Evolutionary conservation across 768 basidiomycete species (phyloP).

Genomic region (Gyrodon lividus): DNA sequence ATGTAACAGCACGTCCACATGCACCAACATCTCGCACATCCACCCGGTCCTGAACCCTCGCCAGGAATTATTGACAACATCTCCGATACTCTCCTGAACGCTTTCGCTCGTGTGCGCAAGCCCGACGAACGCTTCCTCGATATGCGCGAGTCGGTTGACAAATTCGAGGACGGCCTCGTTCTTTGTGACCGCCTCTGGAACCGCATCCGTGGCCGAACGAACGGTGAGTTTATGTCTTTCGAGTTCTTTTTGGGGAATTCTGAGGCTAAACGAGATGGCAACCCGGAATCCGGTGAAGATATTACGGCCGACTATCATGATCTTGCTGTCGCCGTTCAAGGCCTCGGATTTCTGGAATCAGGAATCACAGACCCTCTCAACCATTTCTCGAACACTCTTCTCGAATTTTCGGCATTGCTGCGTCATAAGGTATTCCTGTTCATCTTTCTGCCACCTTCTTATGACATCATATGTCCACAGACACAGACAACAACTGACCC

Average conservation of each 20-base stretch:
- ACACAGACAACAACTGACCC: constrained; percentile 91
- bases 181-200: constrained; percentile 79
- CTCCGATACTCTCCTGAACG: constrained; percentile 94
- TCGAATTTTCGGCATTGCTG: constrained; percentile 90
- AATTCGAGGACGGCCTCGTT: constrained; percentile 92
- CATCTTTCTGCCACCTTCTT: neutral
- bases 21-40: constrained; percentile 94
- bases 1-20: constrained; percentile 82
- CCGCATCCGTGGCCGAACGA: constrained; percentile 76
- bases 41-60: constrained; percentile 77
- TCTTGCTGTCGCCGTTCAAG: constrained; percentile 92
- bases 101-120: constrained; percentile 93
- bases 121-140: constrained; percentile 93
- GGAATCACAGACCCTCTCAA: constrained; percentile 98
- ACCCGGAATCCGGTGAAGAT: constrained; percentile 84
- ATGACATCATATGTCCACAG: constrained; percentile 37
- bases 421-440: constrained; percentile 65
- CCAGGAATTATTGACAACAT: constrained; percentile 89
- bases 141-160: constrained; percentile 91
- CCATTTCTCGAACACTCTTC: constrained; percentile 92
- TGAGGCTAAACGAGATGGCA: constrained; percentile 86
- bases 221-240: constrained; percentile 59
- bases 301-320: constrained; percentile 97
- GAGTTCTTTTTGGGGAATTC: constrained; percentile 43
- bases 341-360: constrained; percentile 95